Conservation (phyloP, 2,329 filamentous ascomycete species). For the Onygenales sp. region DNA sequence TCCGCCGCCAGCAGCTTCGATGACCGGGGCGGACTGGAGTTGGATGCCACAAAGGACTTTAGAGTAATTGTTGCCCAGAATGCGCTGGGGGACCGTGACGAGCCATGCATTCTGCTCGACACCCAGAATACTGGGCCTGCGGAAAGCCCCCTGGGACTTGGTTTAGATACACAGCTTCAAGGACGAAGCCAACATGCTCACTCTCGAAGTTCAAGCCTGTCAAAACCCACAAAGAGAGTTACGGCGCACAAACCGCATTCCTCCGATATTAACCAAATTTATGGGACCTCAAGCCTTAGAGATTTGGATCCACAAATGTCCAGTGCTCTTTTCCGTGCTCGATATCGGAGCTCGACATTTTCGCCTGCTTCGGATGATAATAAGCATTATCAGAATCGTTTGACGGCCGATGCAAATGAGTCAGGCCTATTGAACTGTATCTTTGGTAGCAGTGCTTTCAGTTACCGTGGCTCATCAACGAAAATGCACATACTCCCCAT, state of each 20-base stretch:
- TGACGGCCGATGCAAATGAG: conserved; percentile 41
- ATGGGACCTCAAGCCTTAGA: conserved; percentile 9
- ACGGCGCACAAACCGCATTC: conserved; percentile 22
- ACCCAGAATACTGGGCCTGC: conserved; percentile 23
- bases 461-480: conserved; percentile 49
- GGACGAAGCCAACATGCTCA: conserved; percentile 23
- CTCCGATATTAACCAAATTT: conserved; percentile 19
- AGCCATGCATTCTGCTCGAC: conserved; percentile 36
- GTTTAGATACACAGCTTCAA: conserved; percentile 24
- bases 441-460: conserved; percentile 50
- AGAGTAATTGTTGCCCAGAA: conserved; percentile 40
- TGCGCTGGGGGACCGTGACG: conserved; percentile 38
- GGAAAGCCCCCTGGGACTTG: conserved; percentile 23
- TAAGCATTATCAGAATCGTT: conserved; percentile 27
- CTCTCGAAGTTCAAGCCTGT: conserved; percentile 30
- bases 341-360: conserved; percentile 38
- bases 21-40: conserved; percentile 37
- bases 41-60: conserved; percentile 36
- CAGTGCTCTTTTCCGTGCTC: conserved; percentile 32
- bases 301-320: conserved; percentile 23
- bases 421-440: conserved; percentile 48
- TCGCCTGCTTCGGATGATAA: conserved; percentile 23
- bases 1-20: conserved; percentile 36
- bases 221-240: conserved; percentile 25
- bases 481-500: conserved; percentile 50